phyloP scores from a whole-genome alignment of 108 stramenopile genomes.

The Nitzschia palea region DNA sequence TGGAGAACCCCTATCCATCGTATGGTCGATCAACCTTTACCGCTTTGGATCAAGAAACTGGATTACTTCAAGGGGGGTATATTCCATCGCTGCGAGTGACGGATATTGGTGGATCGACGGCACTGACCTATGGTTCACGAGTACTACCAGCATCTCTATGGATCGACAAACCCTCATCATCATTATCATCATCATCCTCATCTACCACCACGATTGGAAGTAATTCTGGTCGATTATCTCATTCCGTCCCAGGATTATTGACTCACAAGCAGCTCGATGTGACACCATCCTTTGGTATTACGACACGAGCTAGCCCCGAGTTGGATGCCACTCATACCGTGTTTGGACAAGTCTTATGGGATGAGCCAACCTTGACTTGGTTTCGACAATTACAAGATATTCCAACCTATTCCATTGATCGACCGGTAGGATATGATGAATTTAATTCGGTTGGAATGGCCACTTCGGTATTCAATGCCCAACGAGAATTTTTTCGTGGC shows the following conservation, averaged over 20 bases:
- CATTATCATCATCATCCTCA: too few relatives aligned
- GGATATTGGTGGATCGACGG: constrained; percentile 55
- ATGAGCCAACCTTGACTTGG: constrained; percentile 45
- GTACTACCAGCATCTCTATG: constrained; percentile 73
- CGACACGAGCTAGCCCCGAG: constrained; percentile 52
- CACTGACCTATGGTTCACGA: constrained; percentile 65
- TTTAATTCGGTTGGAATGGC: constrained; percentile 42
- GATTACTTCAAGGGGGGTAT: constrained; percentile 65
- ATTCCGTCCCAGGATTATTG: constrained; percentile 61
- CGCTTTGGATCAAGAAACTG: constrained; percentile 63
- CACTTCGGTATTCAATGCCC: constrained; percentile 68
- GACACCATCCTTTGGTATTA: constrained; percentile 77
- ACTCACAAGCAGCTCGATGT: constrained; percentile 75
- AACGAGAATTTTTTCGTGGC: constrained; percentile 74
- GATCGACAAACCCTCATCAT: constrained; percentile 44
- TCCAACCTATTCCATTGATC: constrained; percentile 57
- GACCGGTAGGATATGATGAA: constrained; percentile 35
- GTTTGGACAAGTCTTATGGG: constrained; percentile 74
- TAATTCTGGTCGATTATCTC: constrained; percentile 35
- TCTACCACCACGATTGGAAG: background rate
- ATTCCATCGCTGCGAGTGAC: constrained; percentile 73
- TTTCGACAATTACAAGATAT: constrained; percentile 60
- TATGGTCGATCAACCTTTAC: constrained; percentile 62
- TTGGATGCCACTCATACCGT: constrained; percentile 75
- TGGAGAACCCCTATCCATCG: constrained; percentile 66